Evolutionary conservation across 2,329 filamentous ascomycete species (phyloP).

Genomic region (Cytospora mali): DNA sequence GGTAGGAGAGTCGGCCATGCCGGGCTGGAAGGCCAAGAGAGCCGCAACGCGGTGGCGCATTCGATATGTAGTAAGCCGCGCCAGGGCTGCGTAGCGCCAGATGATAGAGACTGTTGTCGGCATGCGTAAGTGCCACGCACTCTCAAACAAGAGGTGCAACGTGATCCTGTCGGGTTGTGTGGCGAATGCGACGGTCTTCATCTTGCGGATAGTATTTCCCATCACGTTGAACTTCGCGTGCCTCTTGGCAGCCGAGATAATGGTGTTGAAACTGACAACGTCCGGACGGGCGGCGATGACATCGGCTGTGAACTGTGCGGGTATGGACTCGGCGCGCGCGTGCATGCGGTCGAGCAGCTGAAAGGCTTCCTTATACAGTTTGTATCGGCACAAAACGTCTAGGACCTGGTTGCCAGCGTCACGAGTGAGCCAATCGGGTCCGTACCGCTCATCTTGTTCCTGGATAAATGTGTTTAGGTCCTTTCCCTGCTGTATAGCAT

Average conservation of each 20-base stretch:
- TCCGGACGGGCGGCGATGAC: slow-evolving; percentile 32
- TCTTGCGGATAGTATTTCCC: slow-evolving; percentile 32
- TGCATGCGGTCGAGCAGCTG: slow-evolving; percentile 40
- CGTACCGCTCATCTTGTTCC: slow-evolving; percentile 48
- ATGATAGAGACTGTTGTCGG: slow-evolving; percentile 38
- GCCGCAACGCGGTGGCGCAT: slow-evolving; percentile 35
- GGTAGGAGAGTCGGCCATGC: neutral
- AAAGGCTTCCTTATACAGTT: slow-evolving; percentile 36
- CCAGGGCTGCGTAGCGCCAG: slow-evolving; percentile 39
- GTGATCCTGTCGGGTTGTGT: slow-evolving; percentile 36
- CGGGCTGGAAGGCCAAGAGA: slow-evolving; percentile 14
- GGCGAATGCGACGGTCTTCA: slow-evolving; percentile 28
- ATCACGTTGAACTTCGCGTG: slow-evolving; percentile 32
- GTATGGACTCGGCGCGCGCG: slow-evolving; percentile 26
- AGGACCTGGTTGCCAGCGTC: slow-evolving; percentile 43
- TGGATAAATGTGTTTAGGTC: slow-evolving; percentile 42
- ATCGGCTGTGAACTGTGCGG: neutral
- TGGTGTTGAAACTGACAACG: slow-evolving; percentile 40
- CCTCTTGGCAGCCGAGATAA: slow-evolving; percentile 35
- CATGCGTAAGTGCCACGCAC: slow-evolving; percentile 40
- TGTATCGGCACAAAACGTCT: slow-evolving; percentile 46
- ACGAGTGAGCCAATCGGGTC: slow-evolving; percentile 47
- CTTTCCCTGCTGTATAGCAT: slow-evolving; percentile 42
- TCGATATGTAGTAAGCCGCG: slow-evolving; percentile 31
- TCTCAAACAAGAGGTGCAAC: slow-evolving; percentile 43